Evolutionary conservation across 1,284 basidiomycete genomes (phyloP), one percentile per base, ranked within the genome.

Genomic region (Tylopilus sp.): DNA sequence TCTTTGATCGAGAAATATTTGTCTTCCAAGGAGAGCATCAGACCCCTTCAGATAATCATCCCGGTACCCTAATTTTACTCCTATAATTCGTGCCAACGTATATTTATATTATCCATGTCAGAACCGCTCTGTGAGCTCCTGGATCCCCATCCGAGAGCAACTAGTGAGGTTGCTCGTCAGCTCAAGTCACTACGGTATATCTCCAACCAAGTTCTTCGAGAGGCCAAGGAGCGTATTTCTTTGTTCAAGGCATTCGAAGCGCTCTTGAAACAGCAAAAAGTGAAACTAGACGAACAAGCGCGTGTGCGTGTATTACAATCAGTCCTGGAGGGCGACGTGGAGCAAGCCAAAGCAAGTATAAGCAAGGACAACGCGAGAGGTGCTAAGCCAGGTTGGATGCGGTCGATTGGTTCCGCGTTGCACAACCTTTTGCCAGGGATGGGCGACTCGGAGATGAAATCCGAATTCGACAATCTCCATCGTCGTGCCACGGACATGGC

Each of bases 221-320:
- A 6, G 1, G 33, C 67, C 7, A 81, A 81, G 59, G 64, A 74
- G 0, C 69, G 70, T 13, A 61, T 80, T 9, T 63, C 64, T 57
- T 24, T 73, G 22, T 69, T 72, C 12, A 63, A 62, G 26, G 49
- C 72, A 4, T 59, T 79, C 24, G 13, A 22, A 7, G 52, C 63
- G 3, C 58, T 60, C 5, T 32, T 58, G 12, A 38, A 62, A 5
- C 57, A 55, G n/a, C 63, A 38, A 2, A 10, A 2, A 8, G 0
- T 41, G 2, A 49, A 64, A 19, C 38, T 80, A 2, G 62, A 69
- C 1, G 38, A 59, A 24, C 3, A 51, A 0, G 61, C 68, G 6
- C 54, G 62, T 19, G 6, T 47, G 12, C 59, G 54, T 0, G 57
- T 78, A 9, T 61, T 80, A 4, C 19, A 60, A 1, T 58, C 67